Evolutionary conservation across 495 filamentous ascomycete species (phyloP), one percentile per base, ranked within the genome.

Genomic region (Neurospora sp.): DNA sequence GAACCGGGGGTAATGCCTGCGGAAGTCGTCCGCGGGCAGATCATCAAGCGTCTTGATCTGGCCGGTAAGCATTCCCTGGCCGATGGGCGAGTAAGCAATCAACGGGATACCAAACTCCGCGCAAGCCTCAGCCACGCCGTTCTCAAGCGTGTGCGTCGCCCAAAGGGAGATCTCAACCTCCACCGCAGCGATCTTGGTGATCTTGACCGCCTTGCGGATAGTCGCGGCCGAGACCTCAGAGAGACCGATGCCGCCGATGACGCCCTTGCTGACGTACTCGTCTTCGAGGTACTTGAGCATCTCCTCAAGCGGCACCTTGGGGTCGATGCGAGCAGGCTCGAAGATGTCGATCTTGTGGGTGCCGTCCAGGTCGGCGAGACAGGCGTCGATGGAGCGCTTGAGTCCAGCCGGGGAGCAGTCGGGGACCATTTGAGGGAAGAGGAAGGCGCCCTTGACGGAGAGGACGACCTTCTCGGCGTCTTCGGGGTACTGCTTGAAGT

Each of bases 271-370:
- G 20, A 96, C 87, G 74, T 88, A 82, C 74, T 86, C 83, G 74
- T 72, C 73, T 53, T 90, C 86, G 4, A 93, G 76, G 22, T 80
- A 81, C 31, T 83, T 85, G 59, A 87, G 81, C 3, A 86, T 87
- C 35, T 80, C 80, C 61, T 85, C 82, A 7, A 76, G 76, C 6
- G 75, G 74, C 14, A 73, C 75, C 84, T 75, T 39, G 80, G 81
- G 83, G 75, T 96, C 93, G 39, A 91, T 85, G 3, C 94, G 85
- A 20, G 91, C 92, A 73, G 82, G 88, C 80, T 95, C 90, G 76
- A 93, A 97, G 73, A 96, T 87, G 79, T 97, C 94, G 71, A 97
- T 83, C 70, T 83, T 89, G 83, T 95, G 94, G 73, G 89, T 90
- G 9, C 90, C 91, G 53, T 89, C 86, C 5, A 93, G 83, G 38